These are phyloP conservation scores for Lachancea sp. DNA, from an alignment of 805 yeast species.

Conservation along the genomic window DNA sequence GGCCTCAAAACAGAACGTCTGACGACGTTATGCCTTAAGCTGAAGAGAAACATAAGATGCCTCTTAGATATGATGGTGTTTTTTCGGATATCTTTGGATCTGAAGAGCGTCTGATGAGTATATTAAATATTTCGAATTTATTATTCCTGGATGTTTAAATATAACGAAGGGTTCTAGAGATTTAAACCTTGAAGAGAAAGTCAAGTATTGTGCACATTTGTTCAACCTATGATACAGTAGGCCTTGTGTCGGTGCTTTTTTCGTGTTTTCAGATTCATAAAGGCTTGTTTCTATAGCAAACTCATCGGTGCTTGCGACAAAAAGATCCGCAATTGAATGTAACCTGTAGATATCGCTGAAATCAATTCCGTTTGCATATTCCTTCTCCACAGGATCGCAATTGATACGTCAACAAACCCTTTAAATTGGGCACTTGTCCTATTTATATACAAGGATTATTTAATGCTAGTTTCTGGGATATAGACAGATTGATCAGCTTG, in stretches of 20 bases:
- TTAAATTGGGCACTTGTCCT: not conserved
- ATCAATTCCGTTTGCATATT: no score
- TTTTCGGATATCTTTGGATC: not conserved
- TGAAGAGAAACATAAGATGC: not conserved
- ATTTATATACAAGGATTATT: not conserved
- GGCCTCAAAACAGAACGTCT: not conserved
- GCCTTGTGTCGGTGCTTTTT: no score
- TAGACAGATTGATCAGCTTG: slow-evolving; percentile 34
- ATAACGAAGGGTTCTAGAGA: not conserved
- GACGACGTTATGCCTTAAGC: not conserved
- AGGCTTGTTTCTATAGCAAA: no score
- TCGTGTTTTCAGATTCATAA: no score
- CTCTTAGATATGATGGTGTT: not conserved
- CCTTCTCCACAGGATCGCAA: no score
- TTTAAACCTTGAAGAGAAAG: not conserved
- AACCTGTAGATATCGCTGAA: no score
- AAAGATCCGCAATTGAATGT: no score
- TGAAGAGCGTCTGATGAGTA: not conserved
- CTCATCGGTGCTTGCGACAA: no score
- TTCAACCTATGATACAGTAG: no score
- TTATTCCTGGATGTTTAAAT: not conserved
- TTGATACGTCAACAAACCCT: not conserved
- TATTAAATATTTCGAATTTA: no score
- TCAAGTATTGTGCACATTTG: no score
- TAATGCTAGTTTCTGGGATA: slow-evolving; percentile 18